Evolutionary conservation across 148 eudicot species (phyloP).

Genomic region (Diospyros kaki): DNA sequence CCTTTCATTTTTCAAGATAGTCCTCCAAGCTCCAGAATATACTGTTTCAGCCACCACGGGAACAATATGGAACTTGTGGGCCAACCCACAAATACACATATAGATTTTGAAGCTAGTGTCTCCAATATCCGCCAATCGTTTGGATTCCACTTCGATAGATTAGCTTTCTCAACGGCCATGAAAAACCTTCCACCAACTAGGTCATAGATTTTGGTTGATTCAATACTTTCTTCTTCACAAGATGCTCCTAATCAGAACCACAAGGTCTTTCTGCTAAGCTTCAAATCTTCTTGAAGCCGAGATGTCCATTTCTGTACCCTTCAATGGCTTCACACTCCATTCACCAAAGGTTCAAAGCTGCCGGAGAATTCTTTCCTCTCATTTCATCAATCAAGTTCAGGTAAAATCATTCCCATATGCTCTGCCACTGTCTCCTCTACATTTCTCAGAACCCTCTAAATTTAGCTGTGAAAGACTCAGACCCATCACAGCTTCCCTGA

Average conservation of each 20-base stretch:
- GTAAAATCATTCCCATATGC: constrained; percentile 39
- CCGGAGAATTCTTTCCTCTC: constrained; percentile 23
- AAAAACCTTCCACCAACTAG: constrained; percentile 11
- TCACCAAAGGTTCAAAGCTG: constrained; percentile 31
- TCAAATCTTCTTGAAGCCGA: constrained; percentile 11
- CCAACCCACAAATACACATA: too few species aligned
- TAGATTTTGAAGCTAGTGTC: not conserved
- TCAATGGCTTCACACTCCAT: constrained; percentile 31
- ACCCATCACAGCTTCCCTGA: constrained; percentile 31
- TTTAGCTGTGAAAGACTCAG: constrained; percentile 23
- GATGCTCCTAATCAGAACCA: constrained; percentile 12
- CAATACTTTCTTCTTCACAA: not conserved
- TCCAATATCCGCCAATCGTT: constrained; percentile 31
- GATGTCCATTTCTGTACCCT: constrained; percentile 46
- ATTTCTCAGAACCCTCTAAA: constrained; percentile 25
- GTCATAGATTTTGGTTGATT: not conserved
- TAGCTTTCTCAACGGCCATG: constrained; percentile 2
- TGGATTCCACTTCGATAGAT: constrained; percentile 26
- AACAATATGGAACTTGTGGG: too few species aligned
- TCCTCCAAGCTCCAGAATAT: too few species aligned
- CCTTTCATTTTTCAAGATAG: too few species aligned
- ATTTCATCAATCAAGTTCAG: constrained; percentile 41
- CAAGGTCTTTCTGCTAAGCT: not conserved
- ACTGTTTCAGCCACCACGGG: too few species aligned
- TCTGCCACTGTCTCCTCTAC: constrained; percentile 19